Evolutionary conservation across 805 yeast species (phyloP).

Genomic region (Pichia cabralensis): DNA sequence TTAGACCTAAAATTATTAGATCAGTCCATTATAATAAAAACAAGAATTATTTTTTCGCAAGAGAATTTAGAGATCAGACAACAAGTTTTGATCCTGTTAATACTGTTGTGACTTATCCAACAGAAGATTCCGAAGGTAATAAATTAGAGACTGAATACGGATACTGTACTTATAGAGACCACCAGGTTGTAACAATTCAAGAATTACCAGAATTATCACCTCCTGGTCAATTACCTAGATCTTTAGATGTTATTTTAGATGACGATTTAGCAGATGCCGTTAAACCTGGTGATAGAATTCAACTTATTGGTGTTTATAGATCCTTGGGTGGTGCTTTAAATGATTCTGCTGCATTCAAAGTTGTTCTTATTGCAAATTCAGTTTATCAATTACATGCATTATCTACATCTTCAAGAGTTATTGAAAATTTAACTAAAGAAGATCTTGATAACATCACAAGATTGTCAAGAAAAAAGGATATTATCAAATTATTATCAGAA

Average conservation of each 20-base stretch:
- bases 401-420: constrained; percentile 55
- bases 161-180: constrained; percentile 83
- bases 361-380: constrained; percentile 81
- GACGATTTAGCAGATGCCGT: constrained; percentile 88
- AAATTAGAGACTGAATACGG: constrained; percentile 88
- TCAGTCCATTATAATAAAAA: constrained; percentile 89
- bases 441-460: constrained; percentile 84
- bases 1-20: constrained; percentile 83
- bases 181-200: constrained; percentile 86
- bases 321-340: constrained; percentile 73
- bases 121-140: constrained; percentile 87
- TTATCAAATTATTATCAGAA: constrained; percentile 70
- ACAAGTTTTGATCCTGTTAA: constrained; percentile 79
- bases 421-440: constrained; percentile 64
- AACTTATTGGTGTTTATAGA: constrained; percentile 87
- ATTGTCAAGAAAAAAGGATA: constrained; percentile 56
- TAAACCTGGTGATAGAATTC: constrained; percentile 95
- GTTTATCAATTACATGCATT: constrained; percentile 82
- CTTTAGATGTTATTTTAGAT: constrained; percentile 85
- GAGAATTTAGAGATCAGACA: constrained; percentile 89
- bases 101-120: constrained; percentile 81
- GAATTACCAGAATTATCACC: constrained; percentile 98
- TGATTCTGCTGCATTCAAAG: constrained; percentile 58
- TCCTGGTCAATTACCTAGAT: constrained; percentile 93
- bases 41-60: constrained; percentile 74